Evolutionary conservation across 1,284 basidiomycete genomes (phyloP), one percentile per base, ranked within the genome.

Genomic region (Cutaneotrichosporon spelunceum): DNA sequence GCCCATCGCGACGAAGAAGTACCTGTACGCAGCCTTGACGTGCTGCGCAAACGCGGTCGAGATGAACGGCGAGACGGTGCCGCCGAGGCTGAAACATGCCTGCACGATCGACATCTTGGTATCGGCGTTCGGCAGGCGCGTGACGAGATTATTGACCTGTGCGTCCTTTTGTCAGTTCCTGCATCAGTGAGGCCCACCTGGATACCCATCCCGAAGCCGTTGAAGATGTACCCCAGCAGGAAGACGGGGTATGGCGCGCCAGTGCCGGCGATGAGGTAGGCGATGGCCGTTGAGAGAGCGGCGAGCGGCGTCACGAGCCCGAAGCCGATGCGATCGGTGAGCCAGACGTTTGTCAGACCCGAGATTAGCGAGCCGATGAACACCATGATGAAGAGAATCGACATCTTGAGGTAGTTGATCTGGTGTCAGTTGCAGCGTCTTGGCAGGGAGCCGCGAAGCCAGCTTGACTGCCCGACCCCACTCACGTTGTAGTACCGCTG

Each of bases 311-410:
- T 44, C 61, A 84, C 84, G 73, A 84, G 85, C 57, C 86, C 87
- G 66, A 88, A 86, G 0, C 85, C 85, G 23, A 85, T 66, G 45
- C 76, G 81, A 45, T 86, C 83, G 0, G 81, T 83, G n/a, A 87
- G 63, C 52, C 79, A 81, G 1, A 88, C 82, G 66, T 86, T 86
- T 2, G 80, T 23, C 4, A 65, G 47, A 2, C 61, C 64, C 13
- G 44, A 56, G 23, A 49, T 26, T 21, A 65, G 49, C 7, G 52
- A 39, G 23, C 64, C 64, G 19, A 49, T 59, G 21, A 65, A 65
- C 11, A 29, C 23, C 24, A 55, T 57, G 27, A 53, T 34, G 58
- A 58, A 65, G 26, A 65, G 45, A 9, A 65, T 56, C 3, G 64
- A 65, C 36, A 62, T 65, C 30, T 60, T 30, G 23, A 67, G 61